A percentile compares a stretch with the other conserved stretches of the same genome.
Evolutionary conservation across 1,284 basidiomycete genomes (phyloP).

Genomic region (Meripilus lineatus): DNA sequence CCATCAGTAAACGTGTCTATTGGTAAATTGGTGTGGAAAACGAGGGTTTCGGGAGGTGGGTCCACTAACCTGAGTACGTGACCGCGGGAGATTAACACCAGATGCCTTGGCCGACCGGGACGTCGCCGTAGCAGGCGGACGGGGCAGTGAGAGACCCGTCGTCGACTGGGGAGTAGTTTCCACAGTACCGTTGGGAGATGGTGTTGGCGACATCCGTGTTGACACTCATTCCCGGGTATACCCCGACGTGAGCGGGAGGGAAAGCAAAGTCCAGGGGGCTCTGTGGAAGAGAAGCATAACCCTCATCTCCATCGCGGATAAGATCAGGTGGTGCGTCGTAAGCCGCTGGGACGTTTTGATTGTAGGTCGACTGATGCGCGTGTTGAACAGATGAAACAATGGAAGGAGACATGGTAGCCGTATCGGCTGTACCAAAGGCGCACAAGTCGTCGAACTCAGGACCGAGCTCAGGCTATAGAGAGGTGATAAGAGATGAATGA

Average conservation of each 20-base stretch:
- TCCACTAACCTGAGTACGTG: no score
- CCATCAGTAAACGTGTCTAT: no score
- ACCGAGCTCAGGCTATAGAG: slow-evolving; percentile 15
- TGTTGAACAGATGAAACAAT: slow-evolving; percentile 10
- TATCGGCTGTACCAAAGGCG: background rate
- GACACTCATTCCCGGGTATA: no score
- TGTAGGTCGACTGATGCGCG: slow-evolving; percentile 7
- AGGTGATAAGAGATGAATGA: background rate
- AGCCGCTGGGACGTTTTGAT: background rate
- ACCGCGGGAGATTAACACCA: no score
- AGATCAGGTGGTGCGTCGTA: slow-evolving; percentile 15
- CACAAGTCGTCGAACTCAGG: slow-evolving; percentile 11
- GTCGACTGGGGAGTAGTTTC: no score
- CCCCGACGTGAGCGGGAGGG: slow-evolving; percentile 9
- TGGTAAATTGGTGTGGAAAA: no score
- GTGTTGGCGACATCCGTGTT: no score
- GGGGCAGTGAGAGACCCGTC: no score
- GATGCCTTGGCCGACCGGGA: no score
- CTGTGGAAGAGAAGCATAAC: slow-evolving; percentile 25
- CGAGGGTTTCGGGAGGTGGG: no score
- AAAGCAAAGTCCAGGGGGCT: slow-evolving; percentile 25
- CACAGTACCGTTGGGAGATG: no score
- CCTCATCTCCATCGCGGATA: slow-evolving; percentile 25
- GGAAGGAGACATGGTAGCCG: background rate
- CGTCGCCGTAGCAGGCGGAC: no score